A percentile compares a stretch with the other conserved stretches of the same genome.
Conservation (phyloP, 2,329 filamentous ascomycete genomes). For the Pseudogymnoascus sp. region DNA sequence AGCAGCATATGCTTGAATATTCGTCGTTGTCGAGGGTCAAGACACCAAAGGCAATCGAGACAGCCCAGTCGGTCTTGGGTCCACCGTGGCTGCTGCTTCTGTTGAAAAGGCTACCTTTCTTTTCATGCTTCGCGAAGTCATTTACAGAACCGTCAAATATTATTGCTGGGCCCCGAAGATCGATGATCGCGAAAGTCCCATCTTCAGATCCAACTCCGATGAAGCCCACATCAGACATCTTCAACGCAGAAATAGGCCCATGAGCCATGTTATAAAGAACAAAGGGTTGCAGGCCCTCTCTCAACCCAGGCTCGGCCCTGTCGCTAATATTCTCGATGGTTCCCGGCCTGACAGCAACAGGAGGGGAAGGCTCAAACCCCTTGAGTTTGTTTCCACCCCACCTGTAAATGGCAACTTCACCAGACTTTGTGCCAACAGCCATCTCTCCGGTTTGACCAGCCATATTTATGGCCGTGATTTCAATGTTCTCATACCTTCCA, state of each 20-base stretch:
- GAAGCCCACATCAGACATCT: constrained; percentile 90
- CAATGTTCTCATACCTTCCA: constrained; percentile 68
- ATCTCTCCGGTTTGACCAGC: constrained; percentile 77
- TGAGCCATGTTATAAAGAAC: constrained; percentile 77
- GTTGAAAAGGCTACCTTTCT: constrained; percentile 65
- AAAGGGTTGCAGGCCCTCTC: constrained; percentile 74
- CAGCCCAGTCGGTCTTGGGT: constrained; percentile 63
- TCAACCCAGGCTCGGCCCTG: constrained; percentile 64
- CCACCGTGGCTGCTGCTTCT: constrained; percentile 44
- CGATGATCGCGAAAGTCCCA: constrained; percentile 74
- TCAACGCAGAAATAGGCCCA: constrained; percentile 70
- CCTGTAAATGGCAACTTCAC: constrained; percentile 81
- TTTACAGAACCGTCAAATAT: constrained; percentile 69
- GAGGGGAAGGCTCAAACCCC: constrained; percentile 53
- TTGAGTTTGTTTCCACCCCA: constrained; percentile 77
- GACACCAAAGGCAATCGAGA: constrained; percentile 81
- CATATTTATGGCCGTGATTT: constrained; percentile 74
- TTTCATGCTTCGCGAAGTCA: constrained; percentile 71
- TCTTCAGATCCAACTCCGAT: constrained; percentile 79
- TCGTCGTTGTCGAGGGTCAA: constrained; percentile 90
- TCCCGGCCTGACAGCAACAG: constrained; percentile 54
- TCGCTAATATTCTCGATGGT: constrained; percentile 67
- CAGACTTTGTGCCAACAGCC: constrained; percentile 69
- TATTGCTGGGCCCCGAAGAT: constrained; percentile 78
- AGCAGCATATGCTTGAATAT: constrained; percentile 89